phyloP scores from a whole-genome alignment of 2,329 filamentous ascomycete genomes.

The Cladophialophora chaetospira region DNA sequence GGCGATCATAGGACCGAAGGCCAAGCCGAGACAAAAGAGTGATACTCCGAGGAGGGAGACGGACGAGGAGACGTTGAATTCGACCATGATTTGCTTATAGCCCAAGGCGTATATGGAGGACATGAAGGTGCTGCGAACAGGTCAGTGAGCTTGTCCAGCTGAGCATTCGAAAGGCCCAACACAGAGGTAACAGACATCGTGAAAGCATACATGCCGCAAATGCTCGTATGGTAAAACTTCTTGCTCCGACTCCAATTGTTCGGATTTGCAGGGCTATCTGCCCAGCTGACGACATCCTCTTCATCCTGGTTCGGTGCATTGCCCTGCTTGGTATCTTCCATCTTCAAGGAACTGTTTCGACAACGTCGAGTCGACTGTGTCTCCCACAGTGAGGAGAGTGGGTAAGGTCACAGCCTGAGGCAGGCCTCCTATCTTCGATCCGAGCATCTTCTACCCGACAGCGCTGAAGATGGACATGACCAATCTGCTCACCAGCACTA shows the following conservation, averaged over 20 bases:
- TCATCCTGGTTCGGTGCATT: neutral
- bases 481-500: no score
- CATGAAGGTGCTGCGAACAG: constrained; percentile 28
- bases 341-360: neutral
- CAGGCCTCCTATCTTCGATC: no score
- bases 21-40: constrained; percentile 69
- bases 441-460: no score
- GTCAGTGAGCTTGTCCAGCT: neutral
- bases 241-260: constrained; percentile 6
- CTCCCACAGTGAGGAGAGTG: no score
- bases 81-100: constrained; percentile 58
- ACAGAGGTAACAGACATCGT: neutral
- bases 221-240: constrained; percentile 7
- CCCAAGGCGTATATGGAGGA: constrained; percentile 39
- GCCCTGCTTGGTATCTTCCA: neutral
- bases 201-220: constrained; percentile 6
- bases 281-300: neutral
- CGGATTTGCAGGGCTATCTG: neutral
- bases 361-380: neutral
- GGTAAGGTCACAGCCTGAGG: no score
- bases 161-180: neutral
- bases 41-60: constrained; percentile 61
- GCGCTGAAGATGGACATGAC: no score
- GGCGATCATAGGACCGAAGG: constrained; percentile 70
- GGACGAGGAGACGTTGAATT: constrained; percentile 35